Base-by-base conservation (phyloP, 139 green algal genomes). In the Pleodorina starrii region DNA sequence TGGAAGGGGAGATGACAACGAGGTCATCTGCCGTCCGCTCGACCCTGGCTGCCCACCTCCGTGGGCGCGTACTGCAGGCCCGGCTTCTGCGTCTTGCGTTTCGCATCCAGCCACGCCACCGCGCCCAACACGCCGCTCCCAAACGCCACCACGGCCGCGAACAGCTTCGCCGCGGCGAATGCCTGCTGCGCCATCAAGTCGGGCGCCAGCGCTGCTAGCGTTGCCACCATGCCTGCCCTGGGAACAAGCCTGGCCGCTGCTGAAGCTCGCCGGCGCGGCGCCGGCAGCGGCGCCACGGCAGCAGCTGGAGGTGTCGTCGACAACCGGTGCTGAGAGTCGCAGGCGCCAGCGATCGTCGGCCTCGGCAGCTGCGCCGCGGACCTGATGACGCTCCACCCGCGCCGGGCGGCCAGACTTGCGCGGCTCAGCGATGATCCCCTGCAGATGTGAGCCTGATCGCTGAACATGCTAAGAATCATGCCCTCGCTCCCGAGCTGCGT, bases 91-190 rank as follows among this genome's bases (percentile, higher is more conserved):
- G 69, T 89, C 50, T 82, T 81, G 17, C 68, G 35, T 40, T 60
- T 35, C 1, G 84, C 84, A 14, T 89, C 84, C 19, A 82, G 14
- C 84, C 84, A 89, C 12, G 84, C 84, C 1, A 69, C 32, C 0
- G 59, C 46, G 5, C 7, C 57, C 27, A 79, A 0, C 12, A 79
- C 0, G 1, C 44, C 60, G 11, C 63, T n/a, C 7, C 44, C 63
- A 0, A 69, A 0, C 2, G 66, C 82, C n/a, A 87, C 60, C 6
- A 69, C 42, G 0, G 27, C 12, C 7, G 81, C 59, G 36, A 87
- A 23, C 0, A 77, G 21, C 27, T 63, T 82, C 3, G 74, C 43
- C 25, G 10, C 16, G 25, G 14, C 27, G 29, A 44, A 21, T 27
- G 46, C 74, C 44, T 27, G 36, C 17, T 73, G 72, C 10, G 23